Evolutionary conservation across 2,329 filamentous ascomycete genomes (phyloP).

Genomic region (Epichloe amarillans): DNA sequence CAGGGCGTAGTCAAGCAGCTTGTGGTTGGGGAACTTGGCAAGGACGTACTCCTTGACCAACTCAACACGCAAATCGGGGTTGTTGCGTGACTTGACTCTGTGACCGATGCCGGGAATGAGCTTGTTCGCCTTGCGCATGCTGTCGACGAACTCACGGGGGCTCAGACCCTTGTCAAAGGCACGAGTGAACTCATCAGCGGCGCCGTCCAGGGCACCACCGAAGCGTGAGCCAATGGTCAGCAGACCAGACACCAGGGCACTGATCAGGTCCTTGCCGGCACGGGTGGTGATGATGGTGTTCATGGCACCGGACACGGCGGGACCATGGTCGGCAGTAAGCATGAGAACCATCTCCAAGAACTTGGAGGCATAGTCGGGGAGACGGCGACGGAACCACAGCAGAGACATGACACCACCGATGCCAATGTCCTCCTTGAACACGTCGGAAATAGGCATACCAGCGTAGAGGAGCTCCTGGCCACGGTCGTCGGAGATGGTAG

Average conservation of each 20-base stretch:
- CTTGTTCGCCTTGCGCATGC: slow-evolving; percentile 99
- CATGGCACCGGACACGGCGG: slow-evolving; percentile 98
- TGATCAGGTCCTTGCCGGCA: slow-evolving; percentile 98
- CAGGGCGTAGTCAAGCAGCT: slow-evolving; percentile 96
- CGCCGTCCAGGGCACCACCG: slow-evolving; percentile 94
- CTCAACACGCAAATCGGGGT: slow-evolving; percentile 98
- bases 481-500: slow-evolving; percentile 98
- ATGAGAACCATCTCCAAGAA: slow-evolving; percentile 99
- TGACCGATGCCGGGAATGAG: slow-evolving; percentile 98
- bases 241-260: slow-evolving; percentile 86
- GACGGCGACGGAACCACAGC: slow-evolving; percentile 96
- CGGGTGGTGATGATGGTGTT: slow-evolving; percentile 99
- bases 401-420: slow-evolving; percentile 99
- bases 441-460: slow-evolving; percentile 99
- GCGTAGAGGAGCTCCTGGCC: slow-evolving; percentile 97
- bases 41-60: slow-evolving; percentile 98
- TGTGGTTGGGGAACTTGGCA: slow-evolving; percentile 94
- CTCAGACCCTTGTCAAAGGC: slow-evolving; percentile 96
- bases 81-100: slow-evolving; percentile 99
- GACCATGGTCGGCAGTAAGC: slow-evolving; percentile 98
- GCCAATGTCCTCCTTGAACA: slow-evolving; percentile 97
- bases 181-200: slow-evolving; percentile 96
- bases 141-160: slow-evolving; percentile 97
- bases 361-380: slow-evolving; percentile 92
- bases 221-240: slow-evolving; percentile 97